A percentile compares a stretch with the other conserved stretches of the same genome.
These are phyloP conservation scores for Madurella mycetomatis DNA, from an alignment of 2,329 filamentous ascomycete genomes.

Conservation along the genomic window DNA sequence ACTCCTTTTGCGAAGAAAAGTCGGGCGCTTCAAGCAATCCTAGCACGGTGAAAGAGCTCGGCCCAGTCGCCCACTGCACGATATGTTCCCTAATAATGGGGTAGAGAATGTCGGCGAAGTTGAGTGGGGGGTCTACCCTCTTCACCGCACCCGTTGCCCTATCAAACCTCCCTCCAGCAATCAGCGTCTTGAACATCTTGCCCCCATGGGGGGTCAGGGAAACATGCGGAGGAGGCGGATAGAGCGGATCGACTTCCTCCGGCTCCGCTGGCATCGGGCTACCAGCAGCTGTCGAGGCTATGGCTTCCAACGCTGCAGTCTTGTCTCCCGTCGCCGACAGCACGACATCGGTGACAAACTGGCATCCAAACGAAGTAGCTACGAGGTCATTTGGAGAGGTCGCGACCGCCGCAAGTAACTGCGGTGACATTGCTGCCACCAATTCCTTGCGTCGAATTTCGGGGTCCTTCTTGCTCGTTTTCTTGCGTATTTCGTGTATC, in stretches of 20 bases:
- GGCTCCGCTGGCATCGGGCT: constrained; percentile 43
- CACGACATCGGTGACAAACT: constrained; percentile 78
- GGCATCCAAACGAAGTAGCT: constrained; percentile 75
- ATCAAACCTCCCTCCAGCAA: constrained; percentile 85
- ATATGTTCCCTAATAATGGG: constrained; percentile 70
- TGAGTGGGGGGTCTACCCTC: constrained; percentile 68
- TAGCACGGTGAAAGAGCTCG: constrained; percentile 81
- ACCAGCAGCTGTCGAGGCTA: constrained; percentile 59
- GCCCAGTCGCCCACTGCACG: constrained; percentile 78
- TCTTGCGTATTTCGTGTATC: constrained; percentile 71
- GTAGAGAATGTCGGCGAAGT: constrained; percentile 80
- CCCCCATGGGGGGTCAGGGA: constrained; percentile 61
- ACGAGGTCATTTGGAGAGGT: constrained; percentile 64
- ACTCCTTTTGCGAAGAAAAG: constrained; percentile 62
- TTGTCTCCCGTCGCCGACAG: constrained; percentile 74
- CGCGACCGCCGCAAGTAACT: constrained; percentile 69
- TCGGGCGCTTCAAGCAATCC: constrained; percentile 71
- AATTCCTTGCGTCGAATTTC: constrained; percentile 72
- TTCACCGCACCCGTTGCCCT: constrained; percentile 65
- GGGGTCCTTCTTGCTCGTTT: constrained; percentile 89
- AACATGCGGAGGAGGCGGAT: constrained; percentile 47
- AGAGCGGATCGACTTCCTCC: constrained; percentile 34
- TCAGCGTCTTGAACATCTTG: constrained; percentile 85
- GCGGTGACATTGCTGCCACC: constrained; percentile 66
- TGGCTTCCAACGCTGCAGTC: constrained; percentile 64